Evolutionary conservation across 805 yeast species (phyloP).

Genomic region (Pichia paraexigua): DNA sequence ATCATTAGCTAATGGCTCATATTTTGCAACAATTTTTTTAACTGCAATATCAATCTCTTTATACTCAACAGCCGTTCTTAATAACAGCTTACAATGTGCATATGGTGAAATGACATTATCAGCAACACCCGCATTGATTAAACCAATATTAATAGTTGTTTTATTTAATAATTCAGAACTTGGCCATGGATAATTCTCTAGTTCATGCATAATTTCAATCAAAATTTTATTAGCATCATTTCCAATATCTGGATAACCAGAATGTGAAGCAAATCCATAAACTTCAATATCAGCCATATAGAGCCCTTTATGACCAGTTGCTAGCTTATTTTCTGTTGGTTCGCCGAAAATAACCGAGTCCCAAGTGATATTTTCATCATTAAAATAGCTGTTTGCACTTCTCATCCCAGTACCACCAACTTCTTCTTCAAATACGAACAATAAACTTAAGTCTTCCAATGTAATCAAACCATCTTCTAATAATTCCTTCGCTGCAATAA

Average conservation of each 20-base stretch:
- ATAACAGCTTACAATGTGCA: constrained; percentile 40
- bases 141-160: constrained; percentile 55
- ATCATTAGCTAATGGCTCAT: constrained; percentile 15
- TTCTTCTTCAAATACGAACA: constrained; percentile 69
- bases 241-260: constrained; percentile 66
- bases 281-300: constrained; percentile 35
- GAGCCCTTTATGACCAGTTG: constrained; percentile 63
- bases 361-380: constrained; percentile 37
- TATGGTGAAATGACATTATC: constrained; percentile 56
- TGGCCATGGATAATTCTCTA: constrained; percentile 42
- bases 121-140: constrained; percentile 54
- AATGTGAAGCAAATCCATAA: constrained; percentile 55
- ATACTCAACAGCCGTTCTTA: constrained; percentile 47
- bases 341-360: constrained; percentile 63
- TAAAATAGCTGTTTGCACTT: constrained; percentile 31
- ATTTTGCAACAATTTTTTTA: constrained; percentile 23
- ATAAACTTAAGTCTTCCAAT: constrained; percentile 50
- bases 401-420: constrained; percentile 58
- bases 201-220: constrained; percentile 40
- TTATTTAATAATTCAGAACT: constrained; percentile 45
- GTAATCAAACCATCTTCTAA: constrained; percentile 28
- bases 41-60: constrained; percentile 32
- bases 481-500: constrained; percentile 45
- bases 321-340: constrained; percentile 63
- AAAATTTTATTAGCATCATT: constrained; percentile 52